Base-by-base conservation (phyloP, 169 alveolate species). In the Babesia bovis region DNA sequence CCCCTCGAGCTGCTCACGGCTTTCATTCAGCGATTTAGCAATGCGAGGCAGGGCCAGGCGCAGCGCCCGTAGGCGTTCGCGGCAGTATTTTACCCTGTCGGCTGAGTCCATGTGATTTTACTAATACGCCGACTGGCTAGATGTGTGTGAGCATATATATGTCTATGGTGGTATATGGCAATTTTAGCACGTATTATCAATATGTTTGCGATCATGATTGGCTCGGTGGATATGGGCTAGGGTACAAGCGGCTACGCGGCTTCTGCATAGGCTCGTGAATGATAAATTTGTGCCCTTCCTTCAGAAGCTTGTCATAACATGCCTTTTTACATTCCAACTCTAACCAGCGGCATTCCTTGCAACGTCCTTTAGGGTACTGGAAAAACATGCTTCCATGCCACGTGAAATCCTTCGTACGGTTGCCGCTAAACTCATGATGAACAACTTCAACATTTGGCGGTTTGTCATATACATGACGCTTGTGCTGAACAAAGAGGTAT, bases 301-400 rank as follows among this genome's bases (percentile, higher is more conserved):
- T 81, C 53, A 87, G 79, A 38, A 91, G 78, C 63, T 66, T 66
- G 56, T 91, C 92, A 73, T 82, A 91, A 66, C 95, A 91, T 26
- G 68, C 74, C 72, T 87, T 90, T 69, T 91, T 91, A 56, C 95
- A 91, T 52, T 90, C 92, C 47, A 89, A 61, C 47, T 91, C 95
- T 36, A 91, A 60, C 93, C 93, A 91, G 7, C 94, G 66, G 70
- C 95, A 91, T 53, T 90, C 94, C 59, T 90, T 91, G 84, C 95
- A 91, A 23, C 95, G 81, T 15, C 84, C 92, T 69, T 89, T 90
- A 35, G 95, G 95, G 57, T 82, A 82, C 33, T 87, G 85, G 68
- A 87, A 72, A 58, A 79, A 78, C 51, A 87, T 36, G 47, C 91
- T 87, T 28, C 94, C 93, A 55, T 85, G 95, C 95, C 95, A 87